phyloP scores from a whole-genome alignment of 345 rosid genomes.

The Bretschneidera sinensis region DNA sequence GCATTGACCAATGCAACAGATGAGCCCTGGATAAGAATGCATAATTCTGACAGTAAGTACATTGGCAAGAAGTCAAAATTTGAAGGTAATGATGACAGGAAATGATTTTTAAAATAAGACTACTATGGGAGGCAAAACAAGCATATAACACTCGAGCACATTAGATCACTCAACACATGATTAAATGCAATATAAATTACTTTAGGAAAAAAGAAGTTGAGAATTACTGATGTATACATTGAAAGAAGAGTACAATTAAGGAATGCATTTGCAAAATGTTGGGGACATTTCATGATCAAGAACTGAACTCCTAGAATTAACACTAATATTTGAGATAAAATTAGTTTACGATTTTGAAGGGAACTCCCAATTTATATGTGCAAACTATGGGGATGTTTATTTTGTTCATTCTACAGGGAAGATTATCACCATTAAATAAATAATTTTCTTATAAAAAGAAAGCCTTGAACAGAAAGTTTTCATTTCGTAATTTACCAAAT shows the following conservation, averaged over 20 bases:
- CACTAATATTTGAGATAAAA: neutral
- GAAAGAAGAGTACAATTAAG: neutral
- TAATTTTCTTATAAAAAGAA: no score
- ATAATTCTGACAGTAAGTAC: slow-evolving; percentile 6
- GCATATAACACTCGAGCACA: slow-evolving; percentile 1
- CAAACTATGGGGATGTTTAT: neutral
- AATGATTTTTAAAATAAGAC: neutral
- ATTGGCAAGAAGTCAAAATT: neutral
- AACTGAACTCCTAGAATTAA: neutral
- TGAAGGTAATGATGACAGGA: neutral
- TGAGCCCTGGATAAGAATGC: slow-evolving; percentile 37
- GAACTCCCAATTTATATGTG: neutral
- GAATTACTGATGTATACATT: neutral
- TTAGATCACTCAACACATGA: neutral
- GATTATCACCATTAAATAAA: neutral
- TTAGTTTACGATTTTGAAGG: neutral
- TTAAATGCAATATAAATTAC: neutral
- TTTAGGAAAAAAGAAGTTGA: no score
- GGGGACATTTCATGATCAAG: no score
- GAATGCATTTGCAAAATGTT: neutral
- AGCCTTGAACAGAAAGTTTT: no score
- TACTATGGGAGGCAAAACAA: slow-evolving; percentile 4
- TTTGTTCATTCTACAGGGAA: neutral
- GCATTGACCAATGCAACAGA: slow-evolving; percentile 46
- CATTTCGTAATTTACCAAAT: no score